These are phyloP conservation scores for Claviceps purpurea DNA, from an alignment of 2,329 filamentous ascomycete genomes.

Conservation along the genomic window DNA sequence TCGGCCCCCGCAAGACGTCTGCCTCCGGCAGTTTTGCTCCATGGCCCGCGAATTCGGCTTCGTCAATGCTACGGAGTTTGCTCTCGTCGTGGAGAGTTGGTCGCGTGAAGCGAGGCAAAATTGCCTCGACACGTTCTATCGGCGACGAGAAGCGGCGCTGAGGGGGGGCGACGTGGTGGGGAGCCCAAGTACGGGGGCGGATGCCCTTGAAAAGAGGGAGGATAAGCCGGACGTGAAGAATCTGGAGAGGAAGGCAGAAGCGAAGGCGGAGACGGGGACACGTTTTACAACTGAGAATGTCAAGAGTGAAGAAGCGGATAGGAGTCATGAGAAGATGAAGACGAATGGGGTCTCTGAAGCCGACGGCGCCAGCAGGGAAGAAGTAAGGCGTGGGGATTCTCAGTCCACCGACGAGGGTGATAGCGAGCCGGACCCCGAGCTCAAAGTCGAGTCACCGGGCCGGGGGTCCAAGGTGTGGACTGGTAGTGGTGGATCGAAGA, in stretches of 20 bases:
- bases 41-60: constrained; percentile 78
- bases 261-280: background rate
- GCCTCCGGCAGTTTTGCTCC: constrained; percentile 72
- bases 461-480: constrained; percentile 7
- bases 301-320: background rate
- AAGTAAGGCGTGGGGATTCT: background rate
- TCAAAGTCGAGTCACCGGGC: background rate
- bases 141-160: constrained; percentile 40
- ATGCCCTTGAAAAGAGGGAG: background rate
- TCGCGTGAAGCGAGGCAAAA: constrained; percentile 69
- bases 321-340: constrained; percentile 1
- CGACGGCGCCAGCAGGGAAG: constrained; percentile 7
- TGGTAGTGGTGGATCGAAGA: constrained; percentile 12
- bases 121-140: constrained; percentile 72
- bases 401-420: background rate
- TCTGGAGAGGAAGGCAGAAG: background rate
- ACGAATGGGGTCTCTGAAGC: constrained; percentile 1
- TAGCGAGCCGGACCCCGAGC: background rate
- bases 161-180: constrained; percentile 7
- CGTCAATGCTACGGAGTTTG: constrained; percentile 66
- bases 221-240: constrained; percentile 4
- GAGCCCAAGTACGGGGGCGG: background rate
- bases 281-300: background rate
- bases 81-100: constrained; percentile 79
- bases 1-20: constrained; percentile 61